A percentile compares a stretch with the other conserved stretches of the same genome.
These are phyloP conservation scores for Penicillium sp. DNA, from an alignment of 2,329 filamentous ascomycete genomes.

Conservation along the genomic window DNA sequence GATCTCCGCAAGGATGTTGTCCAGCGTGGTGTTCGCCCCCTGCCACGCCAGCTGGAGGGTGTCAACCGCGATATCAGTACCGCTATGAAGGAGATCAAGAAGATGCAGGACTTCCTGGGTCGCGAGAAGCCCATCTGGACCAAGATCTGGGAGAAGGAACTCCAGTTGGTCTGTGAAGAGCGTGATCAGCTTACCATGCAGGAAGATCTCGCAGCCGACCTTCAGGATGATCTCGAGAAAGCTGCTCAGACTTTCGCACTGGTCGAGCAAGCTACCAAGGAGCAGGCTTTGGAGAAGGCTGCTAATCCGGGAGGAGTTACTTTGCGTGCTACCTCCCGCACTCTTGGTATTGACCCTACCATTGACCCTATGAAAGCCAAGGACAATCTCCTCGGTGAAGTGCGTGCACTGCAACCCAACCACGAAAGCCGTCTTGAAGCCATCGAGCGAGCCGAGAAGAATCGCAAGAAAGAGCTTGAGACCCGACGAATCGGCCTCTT, in stretches of 20 bases:
- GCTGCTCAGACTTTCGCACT: conserved; percentile 90
- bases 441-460: conserved; percentile 94
- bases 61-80: conserved; percentile 86
- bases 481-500: conserved; percentile 75
- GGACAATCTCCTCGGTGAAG: conserved; percentile 89
- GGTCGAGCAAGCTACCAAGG: conserved; percentile 97
- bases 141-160: conserved; percentile 98
- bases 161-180: conserved; percentile 94
- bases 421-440: conserved; percentile 92
- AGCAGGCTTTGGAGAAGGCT: conserved; percentile 78
- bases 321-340: conserved; percentile 59
- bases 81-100: conserved; percentile 85
- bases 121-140: conserved; percentile 96
- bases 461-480: conserved; percentile 86
- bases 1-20: conserved; percentile 98
- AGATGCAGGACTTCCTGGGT: conserved; percentile 89
- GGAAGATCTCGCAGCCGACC: conserved; percentile 89
- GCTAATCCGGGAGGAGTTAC: conserved; percentile 48
- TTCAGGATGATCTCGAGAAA: conserved; percentile 94
- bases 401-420: conserved; percentile 90
- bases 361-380: conserved; percentile 82
- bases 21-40: conserved; percentile 83
- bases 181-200: conserved; percentile 93
- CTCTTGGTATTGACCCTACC: conserved; percentile 56
- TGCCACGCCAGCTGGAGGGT: conserved; percentile 85